Evolutionary conservation across 2,329 filamentous ascomycete species (phyloP).

Genomic region (Botrytis sinoallii): DNA sequence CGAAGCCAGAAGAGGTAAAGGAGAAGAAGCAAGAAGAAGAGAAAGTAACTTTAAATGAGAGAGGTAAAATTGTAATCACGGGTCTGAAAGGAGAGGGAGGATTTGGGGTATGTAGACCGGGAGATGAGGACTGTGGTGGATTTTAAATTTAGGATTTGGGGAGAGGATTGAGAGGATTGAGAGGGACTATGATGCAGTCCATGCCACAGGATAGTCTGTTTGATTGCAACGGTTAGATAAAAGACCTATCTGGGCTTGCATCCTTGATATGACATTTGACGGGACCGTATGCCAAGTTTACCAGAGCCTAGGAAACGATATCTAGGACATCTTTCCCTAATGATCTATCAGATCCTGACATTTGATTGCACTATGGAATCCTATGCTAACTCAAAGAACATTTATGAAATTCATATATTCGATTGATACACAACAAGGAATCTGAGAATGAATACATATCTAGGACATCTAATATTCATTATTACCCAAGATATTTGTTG

Average conservation of each 20-base stretch:
- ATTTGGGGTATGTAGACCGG: constrained; percentile 14
- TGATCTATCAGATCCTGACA: not conserved
- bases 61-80: constrained; percentile 23
- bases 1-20: not conserved
- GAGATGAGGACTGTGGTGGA: constrained; percentile 17
- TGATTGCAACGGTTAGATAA: not conserved
- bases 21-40: not conserved
- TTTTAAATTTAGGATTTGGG: not conserved
- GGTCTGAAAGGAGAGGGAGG: constrained; percentile 3
- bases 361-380: not conserved
- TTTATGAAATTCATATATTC: not conserved
- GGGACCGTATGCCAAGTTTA: not conserved
- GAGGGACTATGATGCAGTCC: not conserved
- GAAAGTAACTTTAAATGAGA: constrained; percentile 7
- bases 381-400: not conserved
- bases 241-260: not conserved
- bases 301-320: not conserved
- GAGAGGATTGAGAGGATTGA: not conserved
- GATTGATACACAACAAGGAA: not conserved
- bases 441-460: not conserved
- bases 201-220: not conserved
- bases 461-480: not conserved
- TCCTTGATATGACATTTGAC: not conserved
- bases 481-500: not conserved
- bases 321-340: not conserved